A percentile compares a stretch with the other conserved stretches of the same genome.
phyloP scores from a whole-genome alignment of 257 asterid genomes.

The Linaria vulgaris region DNA sequence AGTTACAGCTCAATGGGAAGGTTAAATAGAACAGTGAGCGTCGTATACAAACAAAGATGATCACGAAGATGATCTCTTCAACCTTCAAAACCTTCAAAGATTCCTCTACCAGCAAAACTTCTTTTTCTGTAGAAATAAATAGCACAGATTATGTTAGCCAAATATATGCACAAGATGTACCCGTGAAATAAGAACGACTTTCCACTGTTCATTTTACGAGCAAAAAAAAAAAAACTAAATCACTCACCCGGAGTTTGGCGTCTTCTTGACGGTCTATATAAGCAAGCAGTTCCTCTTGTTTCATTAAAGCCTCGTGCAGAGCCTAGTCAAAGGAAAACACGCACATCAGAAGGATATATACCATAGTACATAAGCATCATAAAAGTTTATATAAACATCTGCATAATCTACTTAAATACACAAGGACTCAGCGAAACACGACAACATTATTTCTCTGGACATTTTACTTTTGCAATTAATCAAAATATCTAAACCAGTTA shows the following conservation, averaged over 20 bases:
- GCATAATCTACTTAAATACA: neutral
- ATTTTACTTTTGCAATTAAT: neutral
- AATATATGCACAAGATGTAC: neutral
- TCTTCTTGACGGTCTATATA: slow-evolving; percentile 83
- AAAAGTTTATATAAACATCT: neutral
- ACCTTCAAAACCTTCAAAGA: slow-evolving; percentile 24
- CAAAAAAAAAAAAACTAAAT: neutral
- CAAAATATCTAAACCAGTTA: no score
- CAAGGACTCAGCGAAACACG: neutral
- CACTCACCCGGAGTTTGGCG: slow-evolving; percentile 70
- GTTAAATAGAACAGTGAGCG: slow-evolving; percentile 1
- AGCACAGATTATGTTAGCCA: slow-evolving; percentile 10
- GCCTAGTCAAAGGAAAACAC: slow-evolving; percentile 55
- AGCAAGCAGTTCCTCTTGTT: slow-evolving; percentile 95
- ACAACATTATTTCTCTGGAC: neutral
- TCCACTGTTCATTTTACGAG: neutral
- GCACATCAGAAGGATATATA: neutral
- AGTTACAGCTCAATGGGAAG: slow-evolving; percentile 20
- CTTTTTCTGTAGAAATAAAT: slow-evolving; percentile 56
- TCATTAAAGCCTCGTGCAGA: slow-evolving; percentile 87
- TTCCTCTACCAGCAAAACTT: slow-evolving; percentile 66
- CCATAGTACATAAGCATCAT: neutral
- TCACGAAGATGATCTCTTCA: neutral
- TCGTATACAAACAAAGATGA: slow-evolving; percentile 14
- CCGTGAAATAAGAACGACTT: neutral